Base-by-base conservation (phyloP, 306 rosid species). In the Ochetophila trinervis region DNA sequence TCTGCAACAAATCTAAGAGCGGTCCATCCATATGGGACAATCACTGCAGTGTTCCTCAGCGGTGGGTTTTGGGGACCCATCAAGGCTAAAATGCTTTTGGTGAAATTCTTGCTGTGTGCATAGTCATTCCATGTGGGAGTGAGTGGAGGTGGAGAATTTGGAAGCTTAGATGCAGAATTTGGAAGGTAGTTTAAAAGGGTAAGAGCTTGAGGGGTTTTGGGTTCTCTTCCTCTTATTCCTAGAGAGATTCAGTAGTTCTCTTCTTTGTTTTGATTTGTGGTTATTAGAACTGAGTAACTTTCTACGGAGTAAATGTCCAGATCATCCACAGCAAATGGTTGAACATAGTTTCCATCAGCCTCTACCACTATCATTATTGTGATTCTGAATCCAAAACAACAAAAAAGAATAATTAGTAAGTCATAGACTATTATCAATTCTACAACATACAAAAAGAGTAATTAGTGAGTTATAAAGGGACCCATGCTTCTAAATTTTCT, bases 11-110 rank as follows among this genome's bases (percentile, higher is more conserved):
- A 91, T 34, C 95, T 73, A 2, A 91, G 34, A 2, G 91, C 96
- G 42, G 91, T 86, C 97, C 97, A 91, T 13, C 97, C 97, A 44
- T 67, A 74, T 0, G 96, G 97, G 64, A 88, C 88, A 0, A 88
- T 78, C 1, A 78, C 87, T 0, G 76, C 95, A 0, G 91, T 85
- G 65, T n/a, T n/a, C n/a, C n/a, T n/a, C n/a, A n/a, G n/a, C n/a
- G 65, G 60, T 59, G 52, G 78, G 13, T 77, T 77, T 62, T 74
- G 14, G 51, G 82, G 70, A 12, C 71, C 82, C 49, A 22, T 36
- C 19, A 49, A 49, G 61, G 78, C 61, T 50, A 69, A 77, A 12
- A 49, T 34, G 20, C 63, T 77, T 62, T 32, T 36, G 37, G 82
- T 74, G 58, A 54, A 20, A 36, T 57, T 67, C 36, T 57, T 20